These are phyloP conservation scores for Komagataella phaffii DNA, from an alignment of 805 yeast species.

Conservation along the genomic window DNA sequence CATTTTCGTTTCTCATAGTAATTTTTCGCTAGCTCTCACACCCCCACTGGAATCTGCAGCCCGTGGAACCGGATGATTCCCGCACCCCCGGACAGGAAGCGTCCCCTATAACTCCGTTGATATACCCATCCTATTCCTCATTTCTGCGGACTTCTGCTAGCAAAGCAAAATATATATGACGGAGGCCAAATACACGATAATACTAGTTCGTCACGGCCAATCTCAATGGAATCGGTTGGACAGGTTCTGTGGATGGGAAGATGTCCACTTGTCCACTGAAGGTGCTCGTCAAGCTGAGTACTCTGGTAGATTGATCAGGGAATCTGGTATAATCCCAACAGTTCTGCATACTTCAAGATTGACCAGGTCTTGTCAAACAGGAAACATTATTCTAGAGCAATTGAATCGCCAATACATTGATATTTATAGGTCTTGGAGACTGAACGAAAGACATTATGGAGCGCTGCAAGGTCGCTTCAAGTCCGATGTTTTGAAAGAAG, in stretches of 20 bases:
- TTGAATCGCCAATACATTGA: slow-evolving; percentile 35
- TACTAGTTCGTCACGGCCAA: slow-evolving; percentile 72
- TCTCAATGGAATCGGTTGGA: slow-evolving; percentile 68
- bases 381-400: slow-evolving; percentile 46
- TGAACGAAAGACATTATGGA: slow-evolving; percentile 80
- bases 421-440: slow-evolving; percentile 60
- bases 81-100: background rate
- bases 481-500: slow-evolving; percentile 45
- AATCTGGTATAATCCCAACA: slow-evolving; percentile 35
- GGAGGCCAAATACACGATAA: slow-evolving; percentile 16
- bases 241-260: slow-evolving; percentile 80
- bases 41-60: background rate
- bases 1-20: no score
- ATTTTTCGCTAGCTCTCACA: background rate
- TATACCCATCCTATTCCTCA: background rate
- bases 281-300: slow-evolving; percentile 58
- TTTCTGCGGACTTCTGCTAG: background rate
- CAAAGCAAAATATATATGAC: background rate
- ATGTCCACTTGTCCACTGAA: slow-evolving; percentile 50
- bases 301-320: slow-evolving; percentile 47
- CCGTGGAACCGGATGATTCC: background rate
- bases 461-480: slow-evolving; percentile 69
- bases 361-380: slow-evolving; percentile 64
- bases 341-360: slow-evolving; percentile 59
- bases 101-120: background rate